Evolutionary conservation across 306 rosid species (phyloP).

Genomic region (Bauhinia variegata): DNA sequence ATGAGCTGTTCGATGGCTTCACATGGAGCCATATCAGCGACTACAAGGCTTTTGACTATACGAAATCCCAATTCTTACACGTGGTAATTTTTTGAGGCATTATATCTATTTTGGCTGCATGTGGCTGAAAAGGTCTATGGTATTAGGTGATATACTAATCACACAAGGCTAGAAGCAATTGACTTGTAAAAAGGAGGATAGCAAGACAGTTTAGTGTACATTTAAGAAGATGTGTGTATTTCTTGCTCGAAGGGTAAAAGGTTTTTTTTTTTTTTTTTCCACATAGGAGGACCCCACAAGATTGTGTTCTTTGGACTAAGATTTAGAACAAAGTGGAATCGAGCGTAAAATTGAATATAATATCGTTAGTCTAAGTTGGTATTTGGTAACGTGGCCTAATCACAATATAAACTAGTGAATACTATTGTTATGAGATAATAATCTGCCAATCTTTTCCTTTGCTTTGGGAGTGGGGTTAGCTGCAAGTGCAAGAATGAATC

Average conservation of each 20-base stretch:
- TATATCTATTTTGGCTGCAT: constrained; percentile 11
- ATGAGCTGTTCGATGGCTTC: no score
- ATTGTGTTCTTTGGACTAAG: constrained; percentile 14
- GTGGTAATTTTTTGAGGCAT: constrained; percentile 2
- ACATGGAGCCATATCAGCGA: no score
- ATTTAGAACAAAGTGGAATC: constrained; percentile 13
- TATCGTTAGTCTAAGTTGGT: not conserved
- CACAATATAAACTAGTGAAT: not conserved
- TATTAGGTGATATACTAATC: constrained; percentile 17
- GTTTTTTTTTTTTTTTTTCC: no score
- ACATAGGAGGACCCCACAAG: not conserved
- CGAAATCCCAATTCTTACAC: no score
- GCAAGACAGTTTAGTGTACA: not conserved
- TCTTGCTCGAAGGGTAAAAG: constrained; percentile 11
- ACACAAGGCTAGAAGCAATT: constrained; percentile 4
- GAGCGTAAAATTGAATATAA: constrained; percentile 18
- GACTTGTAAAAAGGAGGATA: constrained; percentile 14
- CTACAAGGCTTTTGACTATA: no score
- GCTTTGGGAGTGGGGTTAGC: not conserved
- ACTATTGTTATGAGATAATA: not conserved
- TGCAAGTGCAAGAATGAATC: not conserved
- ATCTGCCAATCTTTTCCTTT: constrained; percentile 20
- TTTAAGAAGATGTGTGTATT: not conserved
- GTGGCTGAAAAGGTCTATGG: constrained; percentile 17
- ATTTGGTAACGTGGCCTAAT: not conserved